Conservation (phyloP, 768 basidiomycete genomes). For the Pholiota microspora region DNA sequence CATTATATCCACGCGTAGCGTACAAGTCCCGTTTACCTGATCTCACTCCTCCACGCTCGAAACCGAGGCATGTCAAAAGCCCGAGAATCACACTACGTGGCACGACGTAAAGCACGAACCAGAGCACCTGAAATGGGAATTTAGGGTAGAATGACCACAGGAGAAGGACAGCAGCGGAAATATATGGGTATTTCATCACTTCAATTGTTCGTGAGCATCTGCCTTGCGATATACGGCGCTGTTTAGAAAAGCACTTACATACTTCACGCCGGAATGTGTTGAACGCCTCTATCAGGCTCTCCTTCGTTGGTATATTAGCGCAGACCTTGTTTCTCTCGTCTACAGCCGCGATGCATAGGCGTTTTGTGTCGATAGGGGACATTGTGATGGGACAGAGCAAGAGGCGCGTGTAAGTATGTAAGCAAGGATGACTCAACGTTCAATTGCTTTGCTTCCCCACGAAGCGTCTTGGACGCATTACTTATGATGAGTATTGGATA, state of each 20-base stretch:
- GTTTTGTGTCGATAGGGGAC: conserved; percentile 12
- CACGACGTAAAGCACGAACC: conserved; percentile 14
- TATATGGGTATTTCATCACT: conserved; percentile 19
- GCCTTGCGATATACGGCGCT: background rate
- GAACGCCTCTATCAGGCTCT: conserved; percentile 13
- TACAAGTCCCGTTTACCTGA: conserved; percentile 3
- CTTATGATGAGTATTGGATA: too few relatives aligned
- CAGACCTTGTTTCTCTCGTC: conserved; percentile 14
- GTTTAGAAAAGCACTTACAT: conserved; percentile 12
- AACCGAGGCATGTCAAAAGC: conserved; percentile 16
- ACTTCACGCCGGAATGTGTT: conserved; percentile 16
- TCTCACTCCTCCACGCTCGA: conserved; percentile 13
- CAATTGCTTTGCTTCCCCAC: too few relatives aligned
- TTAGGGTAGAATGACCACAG: conserved; percentile 20
- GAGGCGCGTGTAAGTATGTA: background rate
- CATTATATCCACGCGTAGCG: background rate
- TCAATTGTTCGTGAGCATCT: too few relatives aligned
- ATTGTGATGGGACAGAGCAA: conserved; percentile 2
- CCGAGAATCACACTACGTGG: conserved; percentile 16
- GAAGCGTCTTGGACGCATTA: too few relatives aligned
- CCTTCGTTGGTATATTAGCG: conserved; percentile 11
- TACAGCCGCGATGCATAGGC: conserved; percentile 12
- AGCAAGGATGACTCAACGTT: too few relatives aligned
- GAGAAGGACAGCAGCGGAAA: conserved; percentile 16
- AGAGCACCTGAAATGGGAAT: conserved; percentile 18